phyloP scores from a whole-genome alignment of 2,329 filamentous ascomycete species.

The Fusarium lyarnte region DNA sequence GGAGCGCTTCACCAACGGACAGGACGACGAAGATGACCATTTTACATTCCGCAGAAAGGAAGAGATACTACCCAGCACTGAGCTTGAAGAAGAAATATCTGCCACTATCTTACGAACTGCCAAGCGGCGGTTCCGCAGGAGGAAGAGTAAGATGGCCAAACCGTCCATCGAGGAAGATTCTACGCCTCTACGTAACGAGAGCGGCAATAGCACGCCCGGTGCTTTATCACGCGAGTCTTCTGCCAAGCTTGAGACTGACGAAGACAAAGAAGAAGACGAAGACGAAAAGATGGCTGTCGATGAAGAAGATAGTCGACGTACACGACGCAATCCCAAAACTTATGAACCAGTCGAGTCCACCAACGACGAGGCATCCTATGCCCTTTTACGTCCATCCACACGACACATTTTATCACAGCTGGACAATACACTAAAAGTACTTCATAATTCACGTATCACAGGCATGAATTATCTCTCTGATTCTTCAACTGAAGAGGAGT shows the following conservation, averaged over 20 bases:
- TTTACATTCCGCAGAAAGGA: slow-evolving; percentile 61
- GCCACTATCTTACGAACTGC: slow-evolving; percentile 73
- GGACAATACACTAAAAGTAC: slow-evolving; percentile 73
- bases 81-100: slow-evolving; percentile 75
- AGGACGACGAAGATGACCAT: slow-evolving; percentile 57
- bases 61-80: slow-evolving; percentile 62
- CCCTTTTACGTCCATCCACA: slow-evolving; percentile 73
- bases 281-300: slow-evolving; percentile 21
- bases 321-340: slow-evolving; percentile 24
- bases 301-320: background rate
- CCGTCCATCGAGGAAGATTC: slow-evolving; percentile 39
- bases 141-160: slow-evolving; percentile 31
- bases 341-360: slow-evolving; percentile 67
- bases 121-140: slow-evolving; percentile 67
- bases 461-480: slow-evolving; percentile 51
- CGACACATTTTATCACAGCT: slow-evolving; percentile 76
- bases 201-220: slow-evolving; percentile 7
- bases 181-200: slow-evolving; percentile 2
- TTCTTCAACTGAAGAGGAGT: slow-evolving; percentile 52
- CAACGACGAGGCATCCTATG: slow-evolving; percentile 75
- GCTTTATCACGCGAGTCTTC: slow-evolving; percentile 32
- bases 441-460: slow-evolving; percentile 74
- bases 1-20: slow-evolving; percentile 59
- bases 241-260: slow-evolving; percentile 18
- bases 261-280: slow-evolving; percentile 34